These are phyloP conservation scores for Talaromyces sp. DNA, from an alignment of 2,329 filamentous ascomycete genomes.

Conservation along the genomic window DNA sequence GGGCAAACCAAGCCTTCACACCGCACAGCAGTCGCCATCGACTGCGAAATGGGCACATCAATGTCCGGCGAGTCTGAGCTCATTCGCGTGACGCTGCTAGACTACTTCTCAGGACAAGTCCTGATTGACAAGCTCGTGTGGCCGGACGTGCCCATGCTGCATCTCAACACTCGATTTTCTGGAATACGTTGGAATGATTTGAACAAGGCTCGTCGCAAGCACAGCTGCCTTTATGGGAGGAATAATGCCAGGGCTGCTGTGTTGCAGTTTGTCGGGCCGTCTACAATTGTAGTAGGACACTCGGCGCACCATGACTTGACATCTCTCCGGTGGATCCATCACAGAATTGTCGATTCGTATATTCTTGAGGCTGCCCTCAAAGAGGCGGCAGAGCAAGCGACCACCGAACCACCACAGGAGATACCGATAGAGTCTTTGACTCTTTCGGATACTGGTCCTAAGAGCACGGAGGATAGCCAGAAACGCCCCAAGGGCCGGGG, in stretches of 20 bases:
- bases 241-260: slow-evolving; percentile 39
- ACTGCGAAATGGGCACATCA: slow-evolving; percentile 52
- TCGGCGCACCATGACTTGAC: slow-evolving; percentile 39
- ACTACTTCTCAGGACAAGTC: slow-evolving; percentile 46
- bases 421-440: background rate
- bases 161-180: slow-evolving; percentile 49
- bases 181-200: slow-evolving; percentile 42
- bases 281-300: slow-evolving; percentile 49
- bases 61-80: slow-evolving; percentile 44
- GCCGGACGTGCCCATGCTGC: slow-evolving; percentile 42
- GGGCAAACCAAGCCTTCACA: background rate
- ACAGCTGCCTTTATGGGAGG: slow-evolving; percentile 37
- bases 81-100: slow-evolving; percentile 49
- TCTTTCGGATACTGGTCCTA: background rate
- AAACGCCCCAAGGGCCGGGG: background rate
- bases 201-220: slow-evolving; percentile 4
- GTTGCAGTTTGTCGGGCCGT: slow-evolving; percentile 40
- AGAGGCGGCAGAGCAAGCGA: background rate
- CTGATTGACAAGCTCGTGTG: slow-evolving; percentile 50
- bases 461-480: background rate
- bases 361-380: slow-evolving; percentile 16
- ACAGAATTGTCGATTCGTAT: slow-evolving; percentile 42
- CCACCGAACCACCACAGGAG: background rate
- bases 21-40: slow-evolving; percentile 39
- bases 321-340: slow-evolving; percentile 47